Percentiles rank a stretch among this genome's conserved stretches.
Evolutionary conservation across 176 grass and related monocot species (phyloP).

Genomic region (Carex parvula): DNA sequence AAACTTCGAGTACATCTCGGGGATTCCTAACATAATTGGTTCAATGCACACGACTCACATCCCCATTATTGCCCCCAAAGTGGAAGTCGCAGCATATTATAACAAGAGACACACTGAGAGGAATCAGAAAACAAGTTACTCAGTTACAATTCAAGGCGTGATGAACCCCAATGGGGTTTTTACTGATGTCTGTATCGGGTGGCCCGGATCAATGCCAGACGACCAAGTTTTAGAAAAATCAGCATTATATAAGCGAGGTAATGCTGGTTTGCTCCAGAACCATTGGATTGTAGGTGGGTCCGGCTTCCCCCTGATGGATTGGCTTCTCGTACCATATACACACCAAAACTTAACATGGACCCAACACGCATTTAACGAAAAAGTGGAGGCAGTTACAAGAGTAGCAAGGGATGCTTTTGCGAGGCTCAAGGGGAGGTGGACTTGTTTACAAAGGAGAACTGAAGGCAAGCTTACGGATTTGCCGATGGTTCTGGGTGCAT

Average conservation of each 20-base stretch:
- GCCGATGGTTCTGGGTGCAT: constrained; percentile 61
- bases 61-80: constrained; percentile 79
- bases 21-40: constrained; percentile 62
- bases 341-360: constrained; percentile 71
- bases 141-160: constrained; percentile 67
- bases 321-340: constrained; percentile 74
- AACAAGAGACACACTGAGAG: constrained; percentile 80
- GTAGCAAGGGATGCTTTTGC: constrained; percentile 49
- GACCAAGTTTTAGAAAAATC: constrained; percentile 56
- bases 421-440: constrained; percentile 66
- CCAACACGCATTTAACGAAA: constrained; percentile 84
- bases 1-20: constrained; percentile 38
- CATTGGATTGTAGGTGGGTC: constrained; percentile 54
- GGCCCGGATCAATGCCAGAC: constrained; percentile 56
- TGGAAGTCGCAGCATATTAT: constrained; percentile 59
- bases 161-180: constrained; percentile 63
- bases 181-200: constrained; percentile 76
- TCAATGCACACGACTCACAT: constrained; percentile 82
- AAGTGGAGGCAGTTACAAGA: constrained; percentile 33
- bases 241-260: constrained; percentile 51
- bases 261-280: constrained; percentile 33
- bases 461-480: constrained; percentile 77
- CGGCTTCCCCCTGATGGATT: constrained; percentile 64
- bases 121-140: constrained; percentile 79
- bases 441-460: constrained; percentile 65